phyloP scores from a whole-genome alignment of 371 early-diverging fungal genomes.

The Rhizopus microsporus region DNA sequence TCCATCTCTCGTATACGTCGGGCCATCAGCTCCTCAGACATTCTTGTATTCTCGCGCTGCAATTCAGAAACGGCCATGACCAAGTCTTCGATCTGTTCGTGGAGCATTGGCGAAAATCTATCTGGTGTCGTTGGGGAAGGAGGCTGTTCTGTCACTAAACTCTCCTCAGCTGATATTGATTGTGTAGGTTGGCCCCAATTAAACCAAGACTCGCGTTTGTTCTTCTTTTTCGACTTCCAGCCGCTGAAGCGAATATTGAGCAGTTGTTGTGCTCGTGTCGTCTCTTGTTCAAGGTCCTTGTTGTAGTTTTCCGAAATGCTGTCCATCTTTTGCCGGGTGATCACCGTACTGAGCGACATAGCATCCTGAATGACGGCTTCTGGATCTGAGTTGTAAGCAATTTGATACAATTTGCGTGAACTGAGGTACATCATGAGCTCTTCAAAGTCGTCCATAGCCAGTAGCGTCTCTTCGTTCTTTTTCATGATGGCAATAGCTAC shows the following conservation, averaged over 20 bases:
- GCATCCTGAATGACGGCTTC: conserved; percentile 77
- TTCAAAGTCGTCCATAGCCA: conserved; percentile 83
- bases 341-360: conserved; percentile 64
- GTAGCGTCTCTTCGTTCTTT: conserved; percentile 74
- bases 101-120: conserved; percentile 32
- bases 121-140: conserved; percentile 12
- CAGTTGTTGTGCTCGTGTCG: conserved; percentile 54
- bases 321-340: conserved; percentile 73
- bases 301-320: conserved; percentile 68
- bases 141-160: conserved; percentile 1
- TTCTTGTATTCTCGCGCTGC: conserved; percentile 54
- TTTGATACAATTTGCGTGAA: conserved; percentile 77
- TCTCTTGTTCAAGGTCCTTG: conserved; percentile 58
- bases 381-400: conserved; percentile 63
- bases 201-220: conserved; percentile 39
- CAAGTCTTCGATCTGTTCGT: conserved; percentile 65
- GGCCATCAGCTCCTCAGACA: conserved; percentile 49
- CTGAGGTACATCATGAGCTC: conserved; percentile 78
- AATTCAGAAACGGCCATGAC: conserved; percentile 55
- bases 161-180: neutral
- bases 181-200: conserved; percentile 17
- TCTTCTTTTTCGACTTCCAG: conserved; percentile 15
- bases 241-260: conserved; percentile 45
- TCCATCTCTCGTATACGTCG: conserved; percentile 60
- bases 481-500: conserved; percentile 86